A percentile compares a stretch with the other conserved stretches of the same genome.
Conservation (phyloP, 768 basidiomycete genomes). For the Suillus bovinus region DNA sequence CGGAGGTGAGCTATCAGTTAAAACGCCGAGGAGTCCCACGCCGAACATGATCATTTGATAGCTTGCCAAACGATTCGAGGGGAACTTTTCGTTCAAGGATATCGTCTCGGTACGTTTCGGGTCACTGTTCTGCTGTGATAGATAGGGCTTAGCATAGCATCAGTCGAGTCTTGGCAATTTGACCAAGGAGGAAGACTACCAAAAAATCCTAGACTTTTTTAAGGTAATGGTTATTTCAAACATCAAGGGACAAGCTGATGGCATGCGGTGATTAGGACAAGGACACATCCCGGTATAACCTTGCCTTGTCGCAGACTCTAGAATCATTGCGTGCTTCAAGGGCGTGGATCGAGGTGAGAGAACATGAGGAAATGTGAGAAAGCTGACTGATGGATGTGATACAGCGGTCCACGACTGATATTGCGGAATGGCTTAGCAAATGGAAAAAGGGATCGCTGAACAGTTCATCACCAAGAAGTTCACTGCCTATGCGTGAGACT, state of each 20-base stretch:
- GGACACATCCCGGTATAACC: slow-evolving; percentile 67
- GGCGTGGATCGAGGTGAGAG: slow-evolving; percentile 59
- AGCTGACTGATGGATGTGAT: neutral
- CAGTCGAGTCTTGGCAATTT: slow-evolving; percentile 46
- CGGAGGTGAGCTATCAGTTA: slow-evolving; percentile 43
- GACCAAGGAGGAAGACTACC: slow-evolving; percentile 67
- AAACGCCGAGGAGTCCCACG: neutral
- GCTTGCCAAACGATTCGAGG: slow-evolving; percentile 70
- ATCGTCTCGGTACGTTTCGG: slow-evolving; percentile 50
- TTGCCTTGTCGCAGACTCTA: slow-evolving; percentile 63
- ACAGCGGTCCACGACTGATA: slow-evolving; percentile 60
- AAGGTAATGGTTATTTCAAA: slow-evolving; percentile 43
- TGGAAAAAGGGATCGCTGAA: slow-evolving; percentile 25
- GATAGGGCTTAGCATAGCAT: slow-evolving; percentile 17
- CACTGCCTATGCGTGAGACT: neutral
- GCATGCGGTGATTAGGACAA: slow-evolving; percentile 45
- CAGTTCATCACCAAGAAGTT: neutral
- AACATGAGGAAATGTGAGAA: slow-evolving; percentile 9
- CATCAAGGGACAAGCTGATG: slow-evolving; percentile 9
- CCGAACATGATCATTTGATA: slow-evolving; percentile 24
- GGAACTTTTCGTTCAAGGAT: slow-evolving; percentile 58
- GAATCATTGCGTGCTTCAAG: slow-evolving; percentile 65
- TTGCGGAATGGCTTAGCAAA: slow-evolving; percentile 52
- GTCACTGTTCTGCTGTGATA: neutral
- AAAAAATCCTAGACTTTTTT: slow-evolving; percentile 71